phyloP scores from a whole-genome alignment of 2,329 filamentous ascomycete genomes.

The Pseudopithomyces maydicus region DNA sequence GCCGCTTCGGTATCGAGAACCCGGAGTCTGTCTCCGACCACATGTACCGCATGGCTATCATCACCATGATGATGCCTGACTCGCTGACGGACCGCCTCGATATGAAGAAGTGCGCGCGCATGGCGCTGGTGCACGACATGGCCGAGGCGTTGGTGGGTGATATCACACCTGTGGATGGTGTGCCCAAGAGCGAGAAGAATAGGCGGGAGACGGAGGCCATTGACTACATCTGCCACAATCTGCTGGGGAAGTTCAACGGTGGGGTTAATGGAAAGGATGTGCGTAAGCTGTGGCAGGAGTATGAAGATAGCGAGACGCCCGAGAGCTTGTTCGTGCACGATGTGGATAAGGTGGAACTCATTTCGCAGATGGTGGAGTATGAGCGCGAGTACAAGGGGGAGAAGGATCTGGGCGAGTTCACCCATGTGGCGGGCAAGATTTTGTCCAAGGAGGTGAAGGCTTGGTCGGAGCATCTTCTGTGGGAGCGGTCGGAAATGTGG shows the following conservation, averaged over 20 bases:
- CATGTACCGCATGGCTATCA: constrained; percentile 99
- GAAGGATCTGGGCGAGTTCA: constrained; percentile 85
- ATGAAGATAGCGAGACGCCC: constrained; percentile 82
- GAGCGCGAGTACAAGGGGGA: constrained; percentile 71
- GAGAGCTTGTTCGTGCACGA: constrained; percentile 94
- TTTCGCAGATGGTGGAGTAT: constrained; percentile 96
- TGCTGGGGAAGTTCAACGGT: constrained; percentile 78
- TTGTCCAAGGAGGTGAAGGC: constrained; percentile 75
- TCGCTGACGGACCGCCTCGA: constrained; percentile 74
- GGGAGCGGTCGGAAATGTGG: constrained; percentile 79
- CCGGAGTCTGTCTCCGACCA: constrained; percentile 96
- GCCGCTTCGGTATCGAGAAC: constrained; percentile 75
- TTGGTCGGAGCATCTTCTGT: constrained; percentile 78
- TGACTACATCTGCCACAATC: constrained; percentile 78
- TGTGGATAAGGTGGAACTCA: constrained; percentile 93
- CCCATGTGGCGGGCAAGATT: constrained; percentile 75
- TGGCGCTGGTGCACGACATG: constrained; percentile 98
- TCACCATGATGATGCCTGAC: constrained; percentile 88
- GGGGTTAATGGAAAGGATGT: constrained; percentile 73
- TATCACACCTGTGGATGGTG: constrained; percentile 89
- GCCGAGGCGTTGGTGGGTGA: constrained; percentile 93
- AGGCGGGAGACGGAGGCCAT: constrained; percentile 86
- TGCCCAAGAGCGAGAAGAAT: constrained; percentile 86
- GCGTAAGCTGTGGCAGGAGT: constrained; percentile 87
- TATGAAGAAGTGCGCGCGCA: constrained; percentile 83